Evolutionary conservation across 1,284 basidiomycete genomes (phyloP).

Genomic region (Sporisorium reilianum): DNA sequence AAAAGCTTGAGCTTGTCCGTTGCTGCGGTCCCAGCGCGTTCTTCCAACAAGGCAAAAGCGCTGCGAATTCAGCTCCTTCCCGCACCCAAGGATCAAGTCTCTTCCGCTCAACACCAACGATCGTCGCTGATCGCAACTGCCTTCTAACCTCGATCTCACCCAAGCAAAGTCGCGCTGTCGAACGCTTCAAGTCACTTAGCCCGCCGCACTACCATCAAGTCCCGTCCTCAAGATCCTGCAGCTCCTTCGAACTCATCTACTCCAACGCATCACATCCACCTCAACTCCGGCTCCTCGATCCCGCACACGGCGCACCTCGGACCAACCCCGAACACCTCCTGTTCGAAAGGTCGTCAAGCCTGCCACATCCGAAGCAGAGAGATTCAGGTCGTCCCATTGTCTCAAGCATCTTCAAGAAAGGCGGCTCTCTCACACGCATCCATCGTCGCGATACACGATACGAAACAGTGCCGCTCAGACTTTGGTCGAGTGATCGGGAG

Average conservation of each 20-base stretch:
- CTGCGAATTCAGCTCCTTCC: background rate
- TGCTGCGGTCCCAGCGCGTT: background rate
- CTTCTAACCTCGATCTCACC: background rate
- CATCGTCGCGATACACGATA: background rate
- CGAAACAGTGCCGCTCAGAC: background rate
- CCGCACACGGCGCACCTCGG: background rate
- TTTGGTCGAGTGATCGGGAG: background rate
- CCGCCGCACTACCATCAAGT: background rate
- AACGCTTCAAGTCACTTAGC: background rate
- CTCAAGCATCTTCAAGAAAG: background rate
- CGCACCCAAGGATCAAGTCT: background rate
- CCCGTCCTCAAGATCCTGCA: background rate
- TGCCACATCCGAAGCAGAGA: background rate
- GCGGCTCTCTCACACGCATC: background rate
- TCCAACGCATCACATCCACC: background rate
- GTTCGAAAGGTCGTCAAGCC: background rate
- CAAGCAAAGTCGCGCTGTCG: background rate
- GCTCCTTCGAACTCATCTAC: background rate
- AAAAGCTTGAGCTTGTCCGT: conserved; percentile 1
- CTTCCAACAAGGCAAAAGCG: background rate
- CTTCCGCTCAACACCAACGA: background rate
- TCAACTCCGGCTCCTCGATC: background rate
- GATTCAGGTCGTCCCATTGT: background rate
- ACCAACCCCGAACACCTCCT: background rate
- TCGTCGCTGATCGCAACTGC: background rate